Evolutionary conservation across 306 rosid species (phyloP).

Genomic region (Malus sieversii): DNA sequence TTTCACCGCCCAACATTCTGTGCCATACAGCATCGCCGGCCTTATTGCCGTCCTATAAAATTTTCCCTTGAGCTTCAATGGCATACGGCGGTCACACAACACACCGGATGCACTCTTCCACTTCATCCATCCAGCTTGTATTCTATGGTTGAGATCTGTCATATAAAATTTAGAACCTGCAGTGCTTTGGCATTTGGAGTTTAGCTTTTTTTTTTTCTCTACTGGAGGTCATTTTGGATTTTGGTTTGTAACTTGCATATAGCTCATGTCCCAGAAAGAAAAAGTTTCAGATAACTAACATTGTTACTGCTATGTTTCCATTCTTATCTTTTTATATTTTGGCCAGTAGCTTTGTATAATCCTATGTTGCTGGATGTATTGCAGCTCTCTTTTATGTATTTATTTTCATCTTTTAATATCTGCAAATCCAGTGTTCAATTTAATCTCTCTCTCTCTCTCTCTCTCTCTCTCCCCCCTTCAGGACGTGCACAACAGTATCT

Average conservation of each 20-base stretch:
- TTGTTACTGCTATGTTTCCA: background rate
- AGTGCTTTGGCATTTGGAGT: background rate
- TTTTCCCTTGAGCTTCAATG: too few relatives aligned
- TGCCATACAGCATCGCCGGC: too few relatives aligned
- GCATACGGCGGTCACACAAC: too few relatives aligned
- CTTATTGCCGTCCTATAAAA: too few relatives aligned
- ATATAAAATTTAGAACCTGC: background rate
- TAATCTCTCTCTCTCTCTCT: constrained; percentile 11
- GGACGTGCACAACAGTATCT: constrained; percentile 90
- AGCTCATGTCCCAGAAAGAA: background rate
- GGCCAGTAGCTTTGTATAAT: background rate
- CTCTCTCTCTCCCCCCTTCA: constrained; percentile 9
- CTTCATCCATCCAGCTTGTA: too few relatives aligned
- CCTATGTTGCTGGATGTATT: background rate
- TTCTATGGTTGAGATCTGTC: background rate
- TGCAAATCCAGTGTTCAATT: constrained; percentile 5
- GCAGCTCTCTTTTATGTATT: background rate
- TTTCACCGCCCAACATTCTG: too few relatives aligned
- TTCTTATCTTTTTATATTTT: background rate
- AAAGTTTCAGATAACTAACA: background rate
- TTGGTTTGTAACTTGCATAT: background rate
- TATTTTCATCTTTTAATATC: background rate
- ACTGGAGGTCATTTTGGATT: background rate
- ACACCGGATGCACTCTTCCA: too few relatives aligned
- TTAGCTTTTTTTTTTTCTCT: background rate